These are phyloP conservation scores for Trypanosomatidae sp. DNA, from an alignment of 208 protist species.

Conservation along the genomic window DNA sequence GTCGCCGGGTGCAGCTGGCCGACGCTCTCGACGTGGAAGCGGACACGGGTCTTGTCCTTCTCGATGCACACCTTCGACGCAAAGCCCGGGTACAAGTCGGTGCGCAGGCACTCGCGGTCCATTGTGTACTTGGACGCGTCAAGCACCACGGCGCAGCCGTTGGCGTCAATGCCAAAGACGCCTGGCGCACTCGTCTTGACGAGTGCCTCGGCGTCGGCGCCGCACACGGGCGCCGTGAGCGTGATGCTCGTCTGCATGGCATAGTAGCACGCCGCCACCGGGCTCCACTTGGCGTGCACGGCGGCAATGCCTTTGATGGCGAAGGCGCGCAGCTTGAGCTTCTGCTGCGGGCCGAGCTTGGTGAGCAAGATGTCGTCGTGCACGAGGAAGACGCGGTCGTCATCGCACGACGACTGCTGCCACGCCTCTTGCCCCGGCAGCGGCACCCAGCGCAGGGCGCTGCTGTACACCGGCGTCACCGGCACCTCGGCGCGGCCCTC, in stretches of 20 bases:
- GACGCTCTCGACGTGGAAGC: constrained; percentile 84
- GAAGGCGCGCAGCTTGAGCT: constrained; percentile 86
- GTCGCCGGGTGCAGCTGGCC: constrained; percentile 62
- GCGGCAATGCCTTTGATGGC: constrained; percentile 95
- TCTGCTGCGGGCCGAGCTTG: constrained; percentile 94
- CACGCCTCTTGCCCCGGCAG: constrained; percentile 66
- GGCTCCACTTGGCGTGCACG: constrained; percentile 97
- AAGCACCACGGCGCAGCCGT: constrained; percentile 43
- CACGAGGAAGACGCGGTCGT: constrained; percentile 75
- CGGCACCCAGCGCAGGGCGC: constrained; percentile 89
- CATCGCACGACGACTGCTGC: background rate
- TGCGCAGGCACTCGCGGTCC: constrained; percentile 95
- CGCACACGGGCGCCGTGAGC: constrained; percentile 51
- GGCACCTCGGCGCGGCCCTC: constrained; percentile 43
- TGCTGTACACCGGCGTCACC: constrained; percentile 79
- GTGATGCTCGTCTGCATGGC: constrained; percentile 91
- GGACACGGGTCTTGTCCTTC: constrained; percentile 75
- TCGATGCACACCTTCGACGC: constrained; percentile 44
- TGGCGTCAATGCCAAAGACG: constrained; percentile 91
- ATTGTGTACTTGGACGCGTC: constrained; percentile 90
- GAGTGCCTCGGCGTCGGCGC: constrained; percentile 71
- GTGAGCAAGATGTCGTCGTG: constrained; percentile 96
- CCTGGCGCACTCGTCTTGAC: constrained; percentile 80
- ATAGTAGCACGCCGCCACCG: constrained; percentile 95
- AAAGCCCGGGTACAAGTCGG: constrained; percentile 30